Evolutionary conservation across 176 grass and related monocot species (phyloP), one percentile per base, ranked within the genome.

Genomic region (Rhynchospora breviuscula): DNA sequence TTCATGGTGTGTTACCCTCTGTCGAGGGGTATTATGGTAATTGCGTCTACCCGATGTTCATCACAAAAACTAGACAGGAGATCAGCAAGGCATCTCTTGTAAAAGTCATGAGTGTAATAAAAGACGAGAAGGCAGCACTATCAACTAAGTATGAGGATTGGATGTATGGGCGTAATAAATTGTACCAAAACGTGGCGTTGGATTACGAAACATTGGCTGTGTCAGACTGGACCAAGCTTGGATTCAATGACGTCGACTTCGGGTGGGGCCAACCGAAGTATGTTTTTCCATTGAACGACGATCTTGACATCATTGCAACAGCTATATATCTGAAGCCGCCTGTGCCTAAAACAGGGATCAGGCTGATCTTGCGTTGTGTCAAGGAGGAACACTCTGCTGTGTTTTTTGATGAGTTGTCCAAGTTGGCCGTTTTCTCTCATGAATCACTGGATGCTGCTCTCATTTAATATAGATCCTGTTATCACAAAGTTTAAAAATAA

Each of bases 11-110:
- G 46, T 84, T 96, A 52, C 87, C 90, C 17, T 89, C 84, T 0
- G 69, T 87, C 7, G 85, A 93, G 22, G 90, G 91, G 7, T 96
- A 91, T 81, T 96, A 96, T 3, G 90, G 93, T 0, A 96, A 96
- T 82, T 93, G 90, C 15, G 67, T 96, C 58, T 93, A 89, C 83
- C 89, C 85, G 5, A 67, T 91, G 5, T 83, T 58, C 1, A 59
- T 96, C 59, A 76, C 58, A 13, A 87, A 84, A 68, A 79, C 83
- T 18, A 88, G 67, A 58, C 79, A 82, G 33, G 68, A 88, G 80
- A 72, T 92, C 26, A 89, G 87, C 23, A 84, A 85, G 0, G 69
- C 58, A 3, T 83, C 90, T 0, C 74, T 96, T 5, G 87, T 88
- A 8, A 79, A 78, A 48, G 79, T 89, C 0, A 81, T 96, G 60